A percentile compares a stretch with the other conserved stretches of the same genome.
phyloP scores from a whole-genome alignment of 805 yeast species.

The Yueomyces sp. region DNA sequence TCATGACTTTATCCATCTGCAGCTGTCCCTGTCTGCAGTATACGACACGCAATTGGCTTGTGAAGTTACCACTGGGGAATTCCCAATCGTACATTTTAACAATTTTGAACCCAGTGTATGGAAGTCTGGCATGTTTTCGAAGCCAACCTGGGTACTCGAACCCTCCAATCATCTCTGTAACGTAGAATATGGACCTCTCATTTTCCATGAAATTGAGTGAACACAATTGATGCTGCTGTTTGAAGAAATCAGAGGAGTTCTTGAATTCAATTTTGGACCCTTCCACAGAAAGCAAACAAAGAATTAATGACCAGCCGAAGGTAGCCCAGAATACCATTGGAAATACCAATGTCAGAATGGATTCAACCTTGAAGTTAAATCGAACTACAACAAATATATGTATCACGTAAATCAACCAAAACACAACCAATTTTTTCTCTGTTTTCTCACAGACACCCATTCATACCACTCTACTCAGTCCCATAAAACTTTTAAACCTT shows the following conservation, averaged over 20 bases:
- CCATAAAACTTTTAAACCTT: no score
- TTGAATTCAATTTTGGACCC: no score
- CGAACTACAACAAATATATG: no score
- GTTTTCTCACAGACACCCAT: no score
- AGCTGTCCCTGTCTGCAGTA: conserved; percentile 41
- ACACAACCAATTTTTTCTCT: no score
- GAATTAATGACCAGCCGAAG: no score
- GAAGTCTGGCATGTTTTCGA: conserved; percentile 13
- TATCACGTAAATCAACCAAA: no score
- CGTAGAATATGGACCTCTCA: conserved; percentile 6
- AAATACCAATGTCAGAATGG: no score
- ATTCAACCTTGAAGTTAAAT: no score
- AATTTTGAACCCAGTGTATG: conserved; percentile 39
- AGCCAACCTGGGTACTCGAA: conserved; percentile 21
- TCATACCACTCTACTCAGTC: no score
- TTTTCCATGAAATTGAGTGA: conserved; percentile 8
- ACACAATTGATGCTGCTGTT: conserved; percentile 14
- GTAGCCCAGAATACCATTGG: no score
- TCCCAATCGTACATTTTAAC: conserved; percentile 31
- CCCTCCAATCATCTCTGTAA: conserved; percentile 8
- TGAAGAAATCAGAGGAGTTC: conserved; percentile 1
- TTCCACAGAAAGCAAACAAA: no score
- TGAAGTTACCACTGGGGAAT: conserved; percentile 13
- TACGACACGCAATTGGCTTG: conserved; percentile 32
- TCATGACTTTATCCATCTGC: conserved; percentile 28